Percentiles rank a stretch among this genome's conserved stretches.
phyloP scores from a whole-genome alignment of 202 grass and related monocot genomes.

The Musa balbisiana region DNA sequence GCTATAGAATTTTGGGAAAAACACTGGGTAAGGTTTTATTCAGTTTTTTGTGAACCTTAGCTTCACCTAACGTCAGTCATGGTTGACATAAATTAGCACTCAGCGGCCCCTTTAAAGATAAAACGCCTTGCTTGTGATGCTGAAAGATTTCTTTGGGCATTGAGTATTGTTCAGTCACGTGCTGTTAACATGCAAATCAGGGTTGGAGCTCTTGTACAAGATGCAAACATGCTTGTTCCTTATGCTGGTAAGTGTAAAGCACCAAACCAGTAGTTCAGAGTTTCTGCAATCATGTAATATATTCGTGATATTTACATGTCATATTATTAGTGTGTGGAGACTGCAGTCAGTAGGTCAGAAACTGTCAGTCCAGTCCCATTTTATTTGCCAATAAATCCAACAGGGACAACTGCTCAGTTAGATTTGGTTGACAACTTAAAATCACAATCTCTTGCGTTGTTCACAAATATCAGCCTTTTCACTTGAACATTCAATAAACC shows the following conservation, averaged over 20 bases:
- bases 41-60: slow-evolving; percentile 15
- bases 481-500: neutral
- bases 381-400: too few species aligned
- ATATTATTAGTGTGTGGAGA: neutral
- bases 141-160: slow-evolving; percentile 94
- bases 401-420: too few species aligned
- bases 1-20: slow-evolving; percentile 96
- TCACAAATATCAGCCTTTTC: neutral
- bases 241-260: slow-evolving; percentile 63
- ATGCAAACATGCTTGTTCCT: slow-evolving; percentile 72
- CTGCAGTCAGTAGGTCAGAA: neutral
- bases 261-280: neutral
- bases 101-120: slow-evolving; percentile 74
- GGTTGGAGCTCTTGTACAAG: slow-evolving; percentile 78
- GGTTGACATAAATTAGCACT: slow-evolving; percentile 47
- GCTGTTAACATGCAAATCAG: slow-evolving; percentile 67
- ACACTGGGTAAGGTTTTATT: slow-evolving; percentile 66
- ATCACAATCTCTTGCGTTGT: too few species aligned
- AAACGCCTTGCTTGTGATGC: slow-evolving; percentile 73
- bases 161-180: slow-evolving; percentile 64
- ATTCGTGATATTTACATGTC: neutral
- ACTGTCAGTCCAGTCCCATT: too few species aligned
- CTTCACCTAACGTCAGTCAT: slow-evolving; percentile 29
- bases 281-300: neutral
- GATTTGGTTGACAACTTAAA: too few species aligned